Base-by-base conservation (phyloP, 345 rosid genomes). In the Hypericum androsaemum region DNA sequence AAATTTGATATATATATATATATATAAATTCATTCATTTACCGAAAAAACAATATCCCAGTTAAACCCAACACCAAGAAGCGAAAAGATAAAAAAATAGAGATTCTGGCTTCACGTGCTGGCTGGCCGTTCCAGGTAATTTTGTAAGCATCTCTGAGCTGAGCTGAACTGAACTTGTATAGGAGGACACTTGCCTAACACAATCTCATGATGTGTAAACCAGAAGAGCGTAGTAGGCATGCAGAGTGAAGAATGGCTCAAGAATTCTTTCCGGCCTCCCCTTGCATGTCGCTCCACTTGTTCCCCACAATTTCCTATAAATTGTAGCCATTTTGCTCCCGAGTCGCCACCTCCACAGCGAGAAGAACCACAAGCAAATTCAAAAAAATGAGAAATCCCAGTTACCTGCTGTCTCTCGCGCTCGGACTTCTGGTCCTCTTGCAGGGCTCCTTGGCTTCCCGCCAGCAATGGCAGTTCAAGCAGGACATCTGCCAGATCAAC, bases 401-500 rank as follows among this genome's bases (percentile, higher is more conserved):
- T 41, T 57, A 58, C 43, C 56, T 71, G 36, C 75, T 78, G 51
- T 53, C 64, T 17, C 57, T 78, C 6, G 43, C 69, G 16, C 43
- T 82, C 9, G 63, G 74, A 28, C 64, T 80, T 60, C 47, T 84
- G 41, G 22, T 75, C 46, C 60, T 75, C 16, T 57, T 74, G 61
- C 57, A 69, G 52, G 69, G 77, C 53, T 78, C 73, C 62, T 56
- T 60, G 13, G 80, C 77, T 41, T 7, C 28, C 39, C 43, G 32
- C 32, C 47, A n/a, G 54, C 47, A 46, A 36, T 7, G n/a, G 16
- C 70, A 48, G 59, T 62, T 22, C 32, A 22, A 59, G 6, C 68
- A 56, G 16, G 53, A 63, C 36, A 72, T 77, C 65, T 86, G 88
- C 63, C 77, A 72, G 48, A 61, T 86, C 37, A 71, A 77, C 46